A percentile compares a stretch with the other conserved stretches of the same genome.
Conservation (phyloP, 768 basidiomycete genomes). For the Rubroboletus pulcherrimus region DNA sequence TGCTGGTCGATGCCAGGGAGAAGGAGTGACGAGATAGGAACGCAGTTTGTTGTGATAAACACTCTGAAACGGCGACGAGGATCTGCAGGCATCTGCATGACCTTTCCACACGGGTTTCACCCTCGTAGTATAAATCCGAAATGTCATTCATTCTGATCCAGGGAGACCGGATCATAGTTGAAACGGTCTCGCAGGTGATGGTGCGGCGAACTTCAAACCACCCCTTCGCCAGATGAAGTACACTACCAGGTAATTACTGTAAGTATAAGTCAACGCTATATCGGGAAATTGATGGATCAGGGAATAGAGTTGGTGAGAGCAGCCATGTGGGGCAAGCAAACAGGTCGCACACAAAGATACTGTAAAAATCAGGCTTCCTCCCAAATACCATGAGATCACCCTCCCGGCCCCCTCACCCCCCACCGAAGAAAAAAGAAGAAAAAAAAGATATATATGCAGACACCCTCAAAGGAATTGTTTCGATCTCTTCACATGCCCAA, state of each 20-base stretch:
- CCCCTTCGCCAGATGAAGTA: constrained; percentile 22
- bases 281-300: constrained; percentile 9
- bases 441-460: constrained; percentile 8
- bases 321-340: background rate
- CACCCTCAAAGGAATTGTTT: constrained; percentile 7
- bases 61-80: constrained; percentile 19
- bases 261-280: constrained; percentile 8
- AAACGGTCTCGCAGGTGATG: constrained; percentile 15
- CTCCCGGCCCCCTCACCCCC: background rate
- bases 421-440: background rate
- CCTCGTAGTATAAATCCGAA: constrained; percentile 14
- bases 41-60: constrained; percentile 17
- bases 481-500: constrained; percentile 22
- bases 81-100: constrained; percentile 23
- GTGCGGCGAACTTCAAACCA: constrained; percentile 2
- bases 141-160: constrained; percentile 9
- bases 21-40: constrained; percentile 13
- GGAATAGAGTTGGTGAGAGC: background rate
- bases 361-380: background rate
- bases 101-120: constrained; percentile 9
- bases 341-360: constrained; percentile 5
- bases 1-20: background rate
- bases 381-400: background rate
- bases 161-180: constrained; percentile 19
- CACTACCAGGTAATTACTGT: constrained; percentile 2